A percentile compares a stretch with the other conserved stretches of the same genome.
These are phyloP conservation scores for Gryganskiella cystojenkinii DNA, from an alignment of 192 early-diverging fungal genomes.

Conservation along the genomic window DNA sequence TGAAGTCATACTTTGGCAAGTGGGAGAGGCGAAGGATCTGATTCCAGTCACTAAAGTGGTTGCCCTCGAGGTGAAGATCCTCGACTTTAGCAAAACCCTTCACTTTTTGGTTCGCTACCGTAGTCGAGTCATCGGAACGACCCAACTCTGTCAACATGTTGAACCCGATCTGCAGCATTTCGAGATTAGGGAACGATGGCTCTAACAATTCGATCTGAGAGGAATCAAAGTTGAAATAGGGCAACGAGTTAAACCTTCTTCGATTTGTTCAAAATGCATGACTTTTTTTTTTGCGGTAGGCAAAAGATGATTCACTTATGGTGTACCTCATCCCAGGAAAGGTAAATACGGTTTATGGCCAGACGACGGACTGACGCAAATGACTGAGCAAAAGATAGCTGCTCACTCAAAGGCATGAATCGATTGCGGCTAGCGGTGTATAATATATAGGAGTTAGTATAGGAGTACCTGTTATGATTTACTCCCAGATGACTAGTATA, in stretches of 20 bases:
- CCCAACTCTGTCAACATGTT: slow-evolving; percentile 52
- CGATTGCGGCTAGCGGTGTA: slow-evolving; percentile 34
- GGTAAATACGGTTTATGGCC: slow-evolving; percentile 29
- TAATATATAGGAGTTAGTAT: neutral
- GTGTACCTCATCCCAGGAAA: slow-evolving; percentile 32
- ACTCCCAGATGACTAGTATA: neutral
- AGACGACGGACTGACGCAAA: slow-evolving; percentile 36
- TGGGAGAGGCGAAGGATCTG: slow-evolving; percentile 52
- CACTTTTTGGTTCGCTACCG: slow-evolving; percentile 17
- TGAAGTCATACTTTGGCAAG: slow-evolving; percentile 53
- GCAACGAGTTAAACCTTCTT: neutral
- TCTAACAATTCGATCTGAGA: slow-evolving; percentile 53
- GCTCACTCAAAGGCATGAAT: slow-evolving; percentile 24
- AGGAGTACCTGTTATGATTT: neutral
- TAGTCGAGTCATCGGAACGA: neutral
- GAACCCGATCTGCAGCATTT: slow-evolving; percentile 63
- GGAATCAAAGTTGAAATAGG: neutral
- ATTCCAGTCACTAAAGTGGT: slow-evolving; percentile 56
- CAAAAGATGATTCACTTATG: neutral
- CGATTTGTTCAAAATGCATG: neutral
- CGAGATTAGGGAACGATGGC: slow-evolving; percentile 53
- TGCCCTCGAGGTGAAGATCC: slow-evolving; percentile 62
- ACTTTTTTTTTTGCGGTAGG: neutral
- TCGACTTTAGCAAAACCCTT: slow-evolving; percentile 57
- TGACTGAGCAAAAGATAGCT: slow-evolving; percentile 4